A percentile compares a stretch with the other conserved stretches of the same genome.
Conservation (phyloP, 495 filamentous ascomycete genomes). For the Delitschia confertaspora region DNA sequence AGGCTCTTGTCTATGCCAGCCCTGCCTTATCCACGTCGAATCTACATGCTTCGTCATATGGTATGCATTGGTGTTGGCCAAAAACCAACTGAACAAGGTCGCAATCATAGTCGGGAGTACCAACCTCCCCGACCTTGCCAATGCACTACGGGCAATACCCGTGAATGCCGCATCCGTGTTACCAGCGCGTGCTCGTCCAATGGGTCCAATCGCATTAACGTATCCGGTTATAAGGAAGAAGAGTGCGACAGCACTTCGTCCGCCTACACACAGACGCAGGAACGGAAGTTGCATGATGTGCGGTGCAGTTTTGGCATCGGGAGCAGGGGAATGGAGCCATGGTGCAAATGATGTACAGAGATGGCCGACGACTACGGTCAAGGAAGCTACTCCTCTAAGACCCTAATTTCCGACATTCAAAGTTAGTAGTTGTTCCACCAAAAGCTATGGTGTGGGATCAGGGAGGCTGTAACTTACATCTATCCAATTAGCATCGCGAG, state of each 20-base stretch:
- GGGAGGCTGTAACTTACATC: conserved; percentile 17
- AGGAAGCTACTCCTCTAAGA: conserved; percentile 27
- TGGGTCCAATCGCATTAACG: conserved; percentile 30
- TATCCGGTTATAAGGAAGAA: conserved; percentile 33
- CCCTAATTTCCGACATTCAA: conserved; percentile 19
- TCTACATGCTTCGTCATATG: conserved; percentile 29
- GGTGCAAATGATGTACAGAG: conserved; percentile 28
- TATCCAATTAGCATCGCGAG: conserved; percentile 29
- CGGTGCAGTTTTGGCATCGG: conserved; percentile 16
- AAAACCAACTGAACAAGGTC: conserved; percentile 27
- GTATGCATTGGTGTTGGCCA: conserved; percentile 28
- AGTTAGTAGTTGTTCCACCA: neutral
- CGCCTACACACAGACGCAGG: conserved; percentile 28
- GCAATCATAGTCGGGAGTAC: conserved; percentile 28
- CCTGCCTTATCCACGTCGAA: conserved; percentile 30
- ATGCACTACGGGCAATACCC: conserved; percentile 21
- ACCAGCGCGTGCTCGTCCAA: conserved; percentile 24
- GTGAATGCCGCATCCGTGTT: conserved; percentile 27
- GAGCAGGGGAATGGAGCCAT: conserved; percentile 24
- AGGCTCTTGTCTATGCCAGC: conserved; percentile 23
- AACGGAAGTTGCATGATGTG: conserved; percentile 28
- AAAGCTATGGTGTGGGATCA: neutral
- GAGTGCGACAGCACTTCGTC: conserved; percentile 26
- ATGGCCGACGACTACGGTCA: conserved; percentile 29
- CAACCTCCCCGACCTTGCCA: conserved; percentile 26